Base-by-base conservation (phyloP, 768 basidiomycete genomes). In the Phylloporus sp. region DNA sequence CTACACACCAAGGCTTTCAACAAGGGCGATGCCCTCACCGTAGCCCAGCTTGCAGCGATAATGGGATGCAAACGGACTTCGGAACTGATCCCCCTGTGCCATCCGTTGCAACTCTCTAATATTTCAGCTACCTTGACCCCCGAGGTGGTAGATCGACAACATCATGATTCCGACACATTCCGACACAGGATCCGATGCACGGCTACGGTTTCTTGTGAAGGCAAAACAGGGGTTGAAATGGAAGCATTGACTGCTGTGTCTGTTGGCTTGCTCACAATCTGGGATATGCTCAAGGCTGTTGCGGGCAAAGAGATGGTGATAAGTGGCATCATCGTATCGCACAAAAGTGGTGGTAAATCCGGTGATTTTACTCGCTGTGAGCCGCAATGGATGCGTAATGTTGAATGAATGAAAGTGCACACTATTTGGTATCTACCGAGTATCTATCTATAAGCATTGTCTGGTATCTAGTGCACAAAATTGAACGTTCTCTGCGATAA, bases 261-360 rank as follows among this genome's bases (percentile, higher is more conserved):
- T 2, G 74, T 88, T 27, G 85, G 84, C 6, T 75, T 90, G 28
- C 72, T 95, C 48, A 91, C 90, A 1, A 83, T 94, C 13, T 95
- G 91, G 88, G 91, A 93, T 63, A 94, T 95, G 92, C 77, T 94
- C 27, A 94, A 95, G 70, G 86, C 87, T 5, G 85, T 91, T 2
- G 91, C 88, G 1, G 93, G 91, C n/a, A 79, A 80, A 64, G 87
- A 90, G 51, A 93, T 95, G 89, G 71, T 80, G 52, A 89, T 97
- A 31, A 74, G 80, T 18, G 78, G 81, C 22, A 79, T 92, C 32
- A 70, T 78, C 55, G 85, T 92, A 4, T 71, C 73, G 2, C 67
- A 71, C 28, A 94, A 94, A 68, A 73, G 76, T 26, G 92, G 91
- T 12, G 92, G 91, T 16, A 76, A 75, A 67, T 85, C 84, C 59